Conservation (phyloP, 306 rosid species). For the Cyamopsis tetragonoloba region DNA sequence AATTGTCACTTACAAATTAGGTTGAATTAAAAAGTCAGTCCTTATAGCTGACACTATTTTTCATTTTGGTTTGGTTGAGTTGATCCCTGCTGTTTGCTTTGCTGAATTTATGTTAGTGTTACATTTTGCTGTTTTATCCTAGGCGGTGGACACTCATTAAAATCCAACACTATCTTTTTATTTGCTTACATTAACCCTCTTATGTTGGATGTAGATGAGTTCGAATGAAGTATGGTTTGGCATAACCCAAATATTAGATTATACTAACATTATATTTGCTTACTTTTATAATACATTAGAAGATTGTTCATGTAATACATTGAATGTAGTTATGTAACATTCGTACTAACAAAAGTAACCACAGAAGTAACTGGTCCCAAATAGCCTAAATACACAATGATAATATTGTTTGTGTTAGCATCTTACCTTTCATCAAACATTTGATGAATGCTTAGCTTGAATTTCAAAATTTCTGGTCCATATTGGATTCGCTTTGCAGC, state of each 20-base stretch:
- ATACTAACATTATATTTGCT: too few species aligned
- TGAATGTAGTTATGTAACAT: background rate
- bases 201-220: background rate
- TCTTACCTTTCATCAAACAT: background rate
- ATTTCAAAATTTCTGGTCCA: background rate
- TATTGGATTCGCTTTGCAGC: background rate
- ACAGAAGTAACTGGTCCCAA: too few species aligned
- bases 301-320: background rate
- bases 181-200: background rate
- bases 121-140: too few species aligned
- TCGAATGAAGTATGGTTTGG: background rate
- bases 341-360: too few species aligned
- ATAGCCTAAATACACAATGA: background rate
- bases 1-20: too few species aligned
- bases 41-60: too few species aligned
- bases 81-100: too few species aligned
- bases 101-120: too few species aligned
- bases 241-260: background rate
- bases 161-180: too few species aligned
- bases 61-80: too few species aligned
- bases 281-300: background rate
- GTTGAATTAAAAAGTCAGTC: too few species aligned
- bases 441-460: background rate
- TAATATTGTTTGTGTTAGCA: background rate
- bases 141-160: too few species aligned